Base-by-base conservation (phyloP, 106 monocot species). In the Acorus calamus region DNA sequence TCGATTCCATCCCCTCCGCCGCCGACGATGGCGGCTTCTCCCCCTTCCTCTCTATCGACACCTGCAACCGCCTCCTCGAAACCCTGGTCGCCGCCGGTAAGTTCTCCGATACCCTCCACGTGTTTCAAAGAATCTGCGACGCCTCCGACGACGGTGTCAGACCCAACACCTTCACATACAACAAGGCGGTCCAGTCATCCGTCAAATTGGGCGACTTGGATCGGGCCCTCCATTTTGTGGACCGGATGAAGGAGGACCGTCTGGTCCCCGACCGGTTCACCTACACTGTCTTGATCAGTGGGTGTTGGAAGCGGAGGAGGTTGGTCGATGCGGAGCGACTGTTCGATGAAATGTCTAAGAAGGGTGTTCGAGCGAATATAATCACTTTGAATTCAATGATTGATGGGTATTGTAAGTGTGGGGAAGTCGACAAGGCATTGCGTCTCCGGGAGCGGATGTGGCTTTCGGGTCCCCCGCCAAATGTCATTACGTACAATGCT, bases 301-400 rank as follows among this genome's bases (percentile, higher is more conserved):
- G 73, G 4, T 7, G 73, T 61, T 92, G 87, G 84, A 92, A 80
- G 71, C 49, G 11, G 3, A 5, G 50, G n/a, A 65, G 74, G 4
- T 51, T n/a, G 2, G 59, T 2, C 0, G 71, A 75, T 56, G 85
- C 85, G 0, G 11, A 11, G 11, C 52, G 70, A 53, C 6, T 86
- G 81, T 81, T 78, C 47, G 81, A 86, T 46, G 85, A 86, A 73
- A 86, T 86, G 85, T 42, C 14, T 4, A 14, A 46, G 44, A 69
- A 53, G 44, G 59, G 48, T 8, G 46, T 81, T 2, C 3, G 4
- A 6, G 67, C 81, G 4, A 92, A 59, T 4, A 11, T 57, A 14
- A 70, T 88, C n/a, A 88, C 87, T 0, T 92, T 68, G 49, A 92
- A 92, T 44, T 64, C 75, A 6, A 88, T 92, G 92, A 74, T 92